These are phyloP conservation scores for Boletus semigastroideus DNA, from an alignment of 1,284 basidiomycete species.

Conservation along the genomic window DNA sequence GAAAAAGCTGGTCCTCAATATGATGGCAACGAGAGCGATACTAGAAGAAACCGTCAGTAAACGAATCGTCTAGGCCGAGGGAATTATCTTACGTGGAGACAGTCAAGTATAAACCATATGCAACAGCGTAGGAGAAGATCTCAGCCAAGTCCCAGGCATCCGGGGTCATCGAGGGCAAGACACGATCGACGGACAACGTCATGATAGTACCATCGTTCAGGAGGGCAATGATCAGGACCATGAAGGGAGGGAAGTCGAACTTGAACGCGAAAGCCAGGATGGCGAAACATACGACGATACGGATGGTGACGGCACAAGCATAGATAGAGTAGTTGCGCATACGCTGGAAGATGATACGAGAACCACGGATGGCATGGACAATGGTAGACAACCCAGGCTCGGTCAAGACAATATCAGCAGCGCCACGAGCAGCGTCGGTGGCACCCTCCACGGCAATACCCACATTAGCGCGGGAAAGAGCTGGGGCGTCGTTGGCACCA, in stretches of 20 bases:
- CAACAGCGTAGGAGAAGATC: conserved; percentile 94
- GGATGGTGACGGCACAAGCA: conserved; percentile 87
- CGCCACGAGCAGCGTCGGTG: conserved; percentile 83
- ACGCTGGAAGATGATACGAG: conserved; percentile 86
- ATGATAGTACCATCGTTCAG: conserved; percentile 99
- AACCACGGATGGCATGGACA: conserved; percentile 82
- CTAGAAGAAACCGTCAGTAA: conserved; percentile 40
- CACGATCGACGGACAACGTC: conserved; percentile 97
- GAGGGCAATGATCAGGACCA: conserved; percentile 97
- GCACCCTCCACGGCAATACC: conserved; percentile 90
- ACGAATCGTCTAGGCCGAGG: neutral
- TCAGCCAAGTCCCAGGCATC: conserved; percentile 96
- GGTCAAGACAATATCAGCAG: conserved; percentile 82
- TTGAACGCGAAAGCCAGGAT: conserved; percentile 94
- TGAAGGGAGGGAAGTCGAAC: conserved; percentile 99
- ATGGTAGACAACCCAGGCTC: conserved; percentile 87
- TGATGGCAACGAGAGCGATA: conserved; percentile 79
- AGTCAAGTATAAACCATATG: conserved; percentile 93
- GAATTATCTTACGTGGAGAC: conserved; percentile 72
- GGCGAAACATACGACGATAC: conserved; percentile 97
- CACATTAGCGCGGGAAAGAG: conserved; percentile 81
- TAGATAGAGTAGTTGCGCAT: conserved; percentile 87
- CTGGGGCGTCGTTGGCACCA: conserved; percentile 86
- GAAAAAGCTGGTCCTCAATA: conserved; percentile 90
- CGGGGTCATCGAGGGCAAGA: conserved; percentile 87